Evolutionary conservation across 2,329 filamentous ascomycete genomes (phyloP), one percentile per base, ranked within the genome.

Genomic region (Chalara sp.): DNA sequence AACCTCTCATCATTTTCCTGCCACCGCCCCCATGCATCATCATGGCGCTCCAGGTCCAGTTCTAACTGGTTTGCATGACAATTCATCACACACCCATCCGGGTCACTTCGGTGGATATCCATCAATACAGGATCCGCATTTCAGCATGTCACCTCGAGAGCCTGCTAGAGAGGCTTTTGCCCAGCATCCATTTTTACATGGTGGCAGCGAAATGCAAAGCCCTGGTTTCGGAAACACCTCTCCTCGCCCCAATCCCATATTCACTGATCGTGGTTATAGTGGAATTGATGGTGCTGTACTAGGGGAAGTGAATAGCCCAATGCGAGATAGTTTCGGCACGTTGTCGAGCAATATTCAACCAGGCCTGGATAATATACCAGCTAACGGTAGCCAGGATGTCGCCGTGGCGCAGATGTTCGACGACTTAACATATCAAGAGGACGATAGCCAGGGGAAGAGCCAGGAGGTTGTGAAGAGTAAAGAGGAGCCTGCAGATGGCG

Each of bases 341-440:
- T 37, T 45, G 4, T 21, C 44, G 29, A n/a, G 32, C 31, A 29
- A 31, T 12, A 46, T 29, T 13, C 51, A 53, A 29, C 12, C 46
- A 13, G 35, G 48, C 10, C 37, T 40, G 6, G 31, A 39, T 28
- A 33, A 11, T 28, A 53, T 53, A 39, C 11, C 29, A 3, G 29
- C 46, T 5, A 33, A 12, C 11, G 58, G 56, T 30, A 56, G 51
- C 47, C 57, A 58, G 45, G 58, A 57, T 12, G 50, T 58, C 12
- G 51, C 56, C 8, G 50, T 58, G 13, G 51, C 56, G 12, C 56
- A 58, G 44, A 61, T 66, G 58, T 66, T 66, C 50, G 58, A 62
- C 32, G 62, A 64, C 13, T 53, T 64, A n/a, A 65, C 62, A 11
- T 61, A 65, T 48, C 55, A 57, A 41, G 60, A 60, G 30, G 55